Base-by-base conservation (phyloP, 345 rosid genomes). In the Salix suchowensis region DNA sequence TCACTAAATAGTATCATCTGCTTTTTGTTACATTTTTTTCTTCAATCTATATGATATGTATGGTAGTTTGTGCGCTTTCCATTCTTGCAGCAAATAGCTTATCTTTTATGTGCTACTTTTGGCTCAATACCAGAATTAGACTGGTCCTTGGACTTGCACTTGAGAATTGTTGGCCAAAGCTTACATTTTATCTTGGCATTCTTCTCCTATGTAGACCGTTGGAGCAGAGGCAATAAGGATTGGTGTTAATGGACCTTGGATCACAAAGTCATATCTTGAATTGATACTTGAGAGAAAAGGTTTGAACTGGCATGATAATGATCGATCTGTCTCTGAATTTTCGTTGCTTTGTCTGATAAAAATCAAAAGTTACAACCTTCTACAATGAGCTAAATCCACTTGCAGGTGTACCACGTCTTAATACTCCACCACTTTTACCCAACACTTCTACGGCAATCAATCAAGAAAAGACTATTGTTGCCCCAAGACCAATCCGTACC, bases 391-490 rank as follows among this genome's bases (percentile, higher is more conserved):
- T 26, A 75, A 83, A 74, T 82, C 76, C 70, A 75, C 68, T 80
- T 87, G 85, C 88, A 96, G 99, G 94, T 79, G 95, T 96, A 37
- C 99, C 99, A 62, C 98, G 99, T 80, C 90, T 96, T 71, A 96
- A 88, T 80, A 87, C 97, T 54, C 99, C 98, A 21, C 99, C 98
- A 42, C 97, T 80, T 42, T 70, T 92, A 74, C 84, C 89, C 77
- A 84, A 78, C 76, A 75, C 88, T 76, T 68, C 93, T 65, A 67
- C 71, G 58, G 61, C 83, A 66, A 71, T 81, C 75, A 85, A 82
- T 84, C 97, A 88, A 84, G 98, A 94, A 81, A 88, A 85, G 87
- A 72, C 80, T 40, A 89, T 94, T 84, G 92, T 80, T 74, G 94
- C 97, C 73, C 99, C 98, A 50, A 92, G 85, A 90, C 99, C 98